Base-by-base conservation (phyloP, 352 stramenopile genomes). In the Albugo candida region DNA sequence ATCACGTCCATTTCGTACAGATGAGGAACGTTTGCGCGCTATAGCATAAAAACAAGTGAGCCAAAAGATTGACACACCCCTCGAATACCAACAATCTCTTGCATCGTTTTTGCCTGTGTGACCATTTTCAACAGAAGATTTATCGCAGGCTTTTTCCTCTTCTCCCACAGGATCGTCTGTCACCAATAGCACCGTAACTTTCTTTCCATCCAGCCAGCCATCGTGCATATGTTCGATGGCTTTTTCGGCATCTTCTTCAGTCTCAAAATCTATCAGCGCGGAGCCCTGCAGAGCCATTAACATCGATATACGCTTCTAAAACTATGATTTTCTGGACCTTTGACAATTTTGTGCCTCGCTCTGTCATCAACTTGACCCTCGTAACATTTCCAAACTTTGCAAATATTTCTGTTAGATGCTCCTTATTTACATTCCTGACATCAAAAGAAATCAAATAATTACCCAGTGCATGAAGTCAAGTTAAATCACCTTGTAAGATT, bases 321-420 rank as follows among this genome's bases (percentile, higher is more conserved):
- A 3, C 8, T 24, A 34, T 16, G n/a, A 24, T 24, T 5, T 6
- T 34, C n/a, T 16, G 2, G 16, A 47, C 42, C 36, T 55, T 49
- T 0, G 67, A 56, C 13, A 70, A 48, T 17, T 51, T 50, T n/a
- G 65, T 60, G 13, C 42, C 42, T 14, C 24, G 44, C 19, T 70
- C 58, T 17, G 39, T 38, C 21, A 65, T 57, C 48, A 86, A 52
- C 2, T 75, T 61, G 31, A 88, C 78, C 17, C 56, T 53, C 20
- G 65, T 27, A 5, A 92, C 75, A 24, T 52, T 36, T 5, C 75
- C 78, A 55, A 92, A 92, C 60, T 87, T 92, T 55, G 71, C 74
- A 54, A 87, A 92, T 57, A 92, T 87, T 57, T 92, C 78, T 43
- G 51, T 63, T 51, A 92, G 50, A 45, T 92, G 78, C 45, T 88